Base-by-base conservation (phyloP, 2,329 filamentous ascomycete genomes). In the Westerdykella sp. region DNA sequence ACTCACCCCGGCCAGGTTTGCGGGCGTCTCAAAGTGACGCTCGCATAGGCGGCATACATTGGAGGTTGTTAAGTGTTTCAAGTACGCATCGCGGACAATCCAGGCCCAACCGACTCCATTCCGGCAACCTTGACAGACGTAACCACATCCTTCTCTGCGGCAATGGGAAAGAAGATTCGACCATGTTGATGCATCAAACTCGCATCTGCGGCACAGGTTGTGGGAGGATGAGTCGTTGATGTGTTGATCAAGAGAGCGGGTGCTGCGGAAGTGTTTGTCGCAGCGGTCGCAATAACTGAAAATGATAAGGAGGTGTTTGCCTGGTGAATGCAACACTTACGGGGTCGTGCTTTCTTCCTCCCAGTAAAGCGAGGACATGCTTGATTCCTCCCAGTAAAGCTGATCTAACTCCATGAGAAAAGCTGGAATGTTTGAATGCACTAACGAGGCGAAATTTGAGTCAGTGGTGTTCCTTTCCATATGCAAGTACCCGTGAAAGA, bases 31-130 rank as follows among this genome's bases (percentile, higher is more conserved):
- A 16, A 40, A 44, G 34, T 40, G 37, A 32, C 42, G 42, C 12
- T 44, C 42, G 22, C 42, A 44, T 9, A 21, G 12, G 10, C n/a
- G 16, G 34, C 42, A 44, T 4, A 32, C 37, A 25, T 44, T 36
- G n/a, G n/a, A n/a, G n/a, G 12, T 31, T 4, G 13, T 37, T 22
- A 44, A n/a, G 30, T 44, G 42, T 3, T 37, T 9, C 37, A 18
- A 30, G 25, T 44, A 44, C 6, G 37, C 30, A 35, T 9, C 4
- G 16, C 4, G 9, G 3, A 11, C 4, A 4, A 34, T 21, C 16
- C 37, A 44, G 6, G 4, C 30, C 7, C 5, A 23, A 5, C 31
- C 42, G 5, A 6, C 6, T 5, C 42, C 37, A 18, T 34, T 12
- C 28, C 34, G 25, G 25, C 37, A 44, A 21, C 42, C 42, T 18